Conservation (phyloP, 2,329 filamentous ascomycete species). For the Diaporthe citrichinensis region DNA sequence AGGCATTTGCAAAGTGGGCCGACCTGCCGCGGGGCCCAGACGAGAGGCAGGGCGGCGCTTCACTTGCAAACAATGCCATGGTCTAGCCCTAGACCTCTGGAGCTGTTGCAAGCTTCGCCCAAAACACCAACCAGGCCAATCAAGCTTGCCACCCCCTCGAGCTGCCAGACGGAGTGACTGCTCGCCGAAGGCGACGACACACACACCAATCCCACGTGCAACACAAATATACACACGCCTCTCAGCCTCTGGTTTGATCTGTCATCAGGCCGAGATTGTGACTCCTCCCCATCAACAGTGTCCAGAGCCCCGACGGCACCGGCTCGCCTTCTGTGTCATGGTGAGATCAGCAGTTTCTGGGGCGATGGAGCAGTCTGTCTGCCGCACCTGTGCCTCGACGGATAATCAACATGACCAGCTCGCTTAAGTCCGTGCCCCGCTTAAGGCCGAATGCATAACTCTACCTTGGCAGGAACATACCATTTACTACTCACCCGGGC, state of each 20-base stretch:
- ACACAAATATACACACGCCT: neutral
- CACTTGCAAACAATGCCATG: constrained; percentile 36
- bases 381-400: neutral
- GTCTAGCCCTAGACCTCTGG: constrained; percentile 37
- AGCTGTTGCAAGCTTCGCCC: constrained; percentile 30
- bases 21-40: constrained; percentile 19
- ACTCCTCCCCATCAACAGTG: constrained; percentile 3
- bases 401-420: constrained; percentile 8
- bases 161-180: constrained; percentile 2
- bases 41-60: constrained; percentile 21
- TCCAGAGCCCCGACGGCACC: neutral
- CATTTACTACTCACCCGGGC: no score
- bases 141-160: neutral
- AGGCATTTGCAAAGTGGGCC: constrained; percentile 39
- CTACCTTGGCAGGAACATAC: neutral
- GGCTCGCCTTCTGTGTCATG: constrained; percentile 7
- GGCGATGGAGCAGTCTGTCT: neutral
- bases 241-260: neutral
- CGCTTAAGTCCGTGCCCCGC: constrained; percentile 30
- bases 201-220: neutral
- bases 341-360: constrained; percentile 22
- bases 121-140: constrained; percentile 6
- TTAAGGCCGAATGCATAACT: neutral
- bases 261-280: neutral
- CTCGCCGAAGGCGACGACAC: constrained; percentile 11